phyloP scores from a whole-genome alignment of 257 asterid species.

The Orobanche coerulescens region DNA sequence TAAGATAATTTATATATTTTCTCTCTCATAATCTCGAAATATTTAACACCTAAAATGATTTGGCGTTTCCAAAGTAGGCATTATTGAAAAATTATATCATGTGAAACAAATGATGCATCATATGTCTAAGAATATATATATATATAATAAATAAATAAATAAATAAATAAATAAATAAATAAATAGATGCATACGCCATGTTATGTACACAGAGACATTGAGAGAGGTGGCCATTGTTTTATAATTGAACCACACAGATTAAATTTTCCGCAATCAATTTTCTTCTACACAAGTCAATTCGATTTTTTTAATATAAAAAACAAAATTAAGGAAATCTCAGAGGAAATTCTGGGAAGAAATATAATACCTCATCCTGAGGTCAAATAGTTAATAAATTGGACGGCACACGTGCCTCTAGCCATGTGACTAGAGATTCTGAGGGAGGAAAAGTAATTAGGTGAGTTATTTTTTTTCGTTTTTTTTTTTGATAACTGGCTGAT shows the following conservation, averaged over 20 bases:
- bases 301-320: too few relatives aligned
- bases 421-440: constrained; percentile 32
- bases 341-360: not conserved
- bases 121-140: too few relatives aligned
- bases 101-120: not conserved
- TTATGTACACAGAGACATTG: too few relatives aligned
- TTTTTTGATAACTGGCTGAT: too few relatives aligned
- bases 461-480: not conserved
- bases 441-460: constrained; percentile 13
- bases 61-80: not conserved
- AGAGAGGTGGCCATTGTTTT: too few relatives aligned
- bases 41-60: too few relatives aligned
- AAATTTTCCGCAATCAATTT: not conserved
- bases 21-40: too few relatives aligned
- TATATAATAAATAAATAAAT: too few relatives aligned
- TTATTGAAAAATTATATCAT: not conserved
- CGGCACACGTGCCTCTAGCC: constrained; percentile 39
- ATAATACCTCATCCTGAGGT: not conserved
- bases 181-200: not conserved
- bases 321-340: not conserved
- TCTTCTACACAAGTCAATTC: too few relatives aligned
- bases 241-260: too few relatives aligned
- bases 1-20: too few relatives aligned
- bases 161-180: too few relatives aligned
- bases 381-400: not conserved